Percentiles rank a stretch among this genome's conserved stretches.
Evolutionary conservation across 2,329 filamentous ascomycete genomes (phyloP).

Genomic region (Phialemoniopsis sp.): DNA sequence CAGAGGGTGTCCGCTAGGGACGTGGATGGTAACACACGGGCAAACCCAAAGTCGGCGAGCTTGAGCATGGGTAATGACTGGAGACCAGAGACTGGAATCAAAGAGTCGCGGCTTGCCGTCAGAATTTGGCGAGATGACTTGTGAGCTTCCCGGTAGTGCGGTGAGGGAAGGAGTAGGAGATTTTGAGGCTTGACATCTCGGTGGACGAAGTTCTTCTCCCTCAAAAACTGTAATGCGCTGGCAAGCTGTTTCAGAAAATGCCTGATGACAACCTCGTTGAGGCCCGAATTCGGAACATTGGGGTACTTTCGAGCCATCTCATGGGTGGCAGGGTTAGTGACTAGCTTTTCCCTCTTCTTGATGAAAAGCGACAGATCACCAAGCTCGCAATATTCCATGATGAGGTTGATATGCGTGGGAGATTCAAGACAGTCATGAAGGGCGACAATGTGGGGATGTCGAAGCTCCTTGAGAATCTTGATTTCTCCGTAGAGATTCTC

Average conservation of each 20-base stretch:
- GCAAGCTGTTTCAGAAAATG: slow-evolving; percentile 95
- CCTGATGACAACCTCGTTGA: slow-evolving; percentile 93
- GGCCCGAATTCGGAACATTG: slow-evolving; percentile 73
- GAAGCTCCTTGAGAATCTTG: slow-evolving; percentile 86
- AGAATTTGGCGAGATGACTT: slow-evolving; percentile 67
- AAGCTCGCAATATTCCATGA: slow-evolving; percentile 98
- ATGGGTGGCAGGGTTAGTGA: slow-evolving; percentile 73
- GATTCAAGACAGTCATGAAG: slow-evolving; percentile 93
- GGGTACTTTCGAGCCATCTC: slow-evolving; percentile 95
- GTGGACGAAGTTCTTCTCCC: slow-evolving; percentile 83
- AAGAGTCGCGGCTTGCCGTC: slow-evolving; percentile 71
- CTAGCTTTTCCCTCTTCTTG: slow-evolving; percentile 82
- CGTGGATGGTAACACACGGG: slow-evolving; percentile 82
- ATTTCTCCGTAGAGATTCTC: slow-evolving; percentile 96
- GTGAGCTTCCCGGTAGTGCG: slow-evolving; percentile 60
- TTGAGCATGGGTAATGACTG: slow-evolving; percentile 91
- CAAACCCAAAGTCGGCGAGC: slow-evolving; percentile 98
- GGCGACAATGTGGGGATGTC: slow-evolving; percentile 95
- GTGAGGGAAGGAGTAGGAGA: slow-evolving; percentile 79
- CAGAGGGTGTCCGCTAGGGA: slow-evolving; percentile 94
- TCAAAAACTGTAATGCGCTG: slow-evolving; percentile 86
- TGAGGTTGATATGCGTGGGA: slow-evolving; percentile 82
- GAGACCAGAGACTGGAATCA: slow-evolving; percentile 77
- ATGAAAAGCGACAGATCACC: slow-evolving; percentile 95
- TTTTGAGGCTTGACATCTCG: slow-evolving; percentile 98